Conservation (phyloP, 108 stramenopile genomes). For the Heterococcus sp. region DNA sequence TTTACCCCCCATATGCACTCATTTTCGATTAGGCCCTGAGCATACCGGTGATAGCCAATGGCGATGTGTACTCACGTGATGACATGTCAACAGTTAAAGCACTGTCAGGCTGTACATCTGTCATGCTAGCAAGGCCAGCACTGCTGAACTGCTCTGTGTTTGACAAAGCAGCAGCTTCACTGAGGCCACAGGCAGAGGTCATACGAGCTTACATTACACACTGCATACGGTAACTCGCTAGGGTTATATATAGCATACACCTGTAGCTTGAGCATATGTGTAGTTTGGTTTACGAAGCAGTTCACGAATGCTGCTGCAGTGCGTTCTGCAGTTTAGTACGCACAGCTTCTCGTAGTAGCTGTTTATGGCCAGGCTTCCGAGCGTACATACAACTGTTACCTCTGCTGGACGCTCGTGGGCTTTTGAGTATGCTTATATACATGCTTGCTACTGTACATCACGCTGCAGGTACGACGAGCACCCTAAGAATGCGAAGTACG, state of each 20-base stretch:
- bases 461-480: slow-evolving; percentile 68
- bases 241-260: too few species aligned
- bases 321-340: too few species aligned
- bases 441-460: neutral
- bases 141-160: slow-evolving; percentile 83
- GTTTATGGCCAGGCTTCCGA: too few species aligned
- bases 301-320: too few species aligned
- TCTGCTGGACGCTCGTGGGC: too few species aligned
- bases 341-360: too few species aligned
- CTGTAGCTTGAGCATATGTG: too few species aligned
- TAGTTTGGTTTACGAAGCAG: neutral
- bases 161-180: slow-evolving; percentile 59
- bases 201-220: neutral
- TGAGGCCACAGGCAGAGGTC: neutral
- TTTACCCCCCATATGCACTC: too few species aligned
- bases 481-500: slow-evolving; percentile 89
- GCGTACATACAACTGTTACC: too few species aligned
- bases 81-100: slow-evolving; percentile 64
- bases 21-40: slow-evolving; percentile 49
- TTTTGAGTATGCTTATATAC: neutral
- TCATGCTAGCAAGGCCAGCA: slow-evolving; percentile 88
- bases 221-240: neutral
- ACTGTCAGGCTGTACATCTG: slow-evolving; percentile 68
- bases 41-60: slow-evolving; percentile 70
- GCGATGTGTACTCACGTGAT: slow-evolving; percentile 81